These are phyloP conservation scores for Mycosarcoma mackinlayi DNA, from an alignment of 1,284 basidiomycete species.

Conservation along the genomic window DNA sequence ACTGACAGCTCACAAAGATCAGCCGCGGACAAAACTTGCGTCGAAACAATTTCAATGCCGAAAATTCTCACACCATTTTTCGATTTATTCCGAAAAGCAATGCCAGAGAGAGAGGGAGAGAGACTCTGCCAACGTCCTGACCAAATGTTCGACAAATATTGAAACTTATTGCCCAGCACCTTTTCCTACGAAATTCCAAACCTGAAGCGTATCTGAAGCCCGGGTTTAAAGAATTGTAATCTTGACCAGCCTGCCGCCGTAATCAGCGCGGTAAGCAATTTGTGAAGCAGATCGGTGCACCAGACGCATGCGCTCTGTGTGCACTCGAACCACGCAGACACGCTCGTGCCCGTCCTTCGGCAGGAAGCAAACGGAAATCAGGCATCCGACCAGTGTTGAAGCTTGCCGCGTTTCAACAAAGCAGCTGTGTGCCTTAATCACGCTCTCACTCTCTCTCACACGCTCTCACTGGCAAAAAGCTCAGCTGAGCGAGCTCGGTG, in stretches of 20 bases:
- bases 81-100: no score
- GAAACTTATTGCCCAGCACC: no score
- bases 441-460: no score
- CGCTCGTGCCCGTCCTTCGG: neutral
- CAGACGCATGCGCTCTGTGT: no score
- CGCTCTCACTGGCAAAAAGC: neutral
- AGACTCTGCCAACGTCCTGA: no score
- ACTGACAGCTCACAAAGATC: no score
- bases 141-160: no score
- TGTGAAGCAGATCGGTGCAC: neutral
- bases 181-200: neutral
- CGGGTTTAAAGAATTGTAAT: slow-evolving; percentile 8
- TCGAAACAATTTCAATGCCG: no score
- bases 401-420: neutral
- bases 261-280: slow-evolving; percentile 4
- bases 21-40: no score
- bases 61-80: no score
- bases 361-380: neutral
- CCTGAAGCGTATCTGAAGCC: neutral
- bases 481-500: no score
- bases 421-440: neutral
- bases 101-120: no score
- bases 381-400: slow-evolving; percentile 14
- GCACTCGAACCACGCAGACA: neutral
- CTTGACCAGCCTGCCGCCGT: neutral